phyloP scores from a whole-genome alignment of 2,329 filamentous ascomycete species.

The Fusarium sp. region DNA sequence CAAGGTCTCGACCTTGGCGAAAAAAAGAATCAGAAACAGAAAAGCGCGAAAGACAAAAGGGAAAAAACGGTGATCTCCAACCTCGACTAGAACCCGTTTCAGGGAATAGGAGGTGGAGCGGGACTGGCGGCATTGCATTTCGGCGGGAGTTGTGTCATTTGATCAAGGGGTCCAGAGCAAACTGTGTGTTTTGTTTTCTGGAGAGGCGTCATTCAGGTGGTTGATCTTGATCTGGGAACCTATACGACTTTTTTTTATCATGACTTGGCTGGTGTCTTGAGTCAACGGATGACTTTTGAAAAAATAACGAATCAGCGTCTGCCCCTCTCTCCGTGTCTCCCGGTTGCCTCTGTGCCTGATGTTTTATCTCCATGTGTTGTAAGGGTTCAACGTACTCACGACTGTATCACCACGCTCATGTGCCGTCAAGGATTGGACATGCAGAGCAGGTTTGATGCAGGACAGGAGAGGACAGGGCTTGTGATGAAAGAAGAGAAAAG shows the following conservation, averaged over 20 bases:
- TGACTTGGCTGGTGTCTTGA: conserved; percentile 11
- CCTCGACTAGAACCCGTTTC: conserved; percentile 17
- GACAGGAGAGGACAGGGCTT: background rate
- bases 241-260: conserved; percentile 35
- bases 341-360: background rate
- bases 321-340: background rate
- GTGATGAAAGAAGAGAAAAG: background rate
- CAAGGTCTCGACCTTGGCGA: conserved; percentile 9
- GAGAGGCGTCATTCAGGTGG: conserved; percentile 41
- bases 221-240: conserved; percentile 41
- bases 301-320: conserved; percentile 37
- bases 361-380: background rate
- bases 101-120: conserved; percentile 26
- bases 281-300: conserved; percentile 25
- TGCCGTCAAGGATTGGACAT: background rate
- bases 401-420: background rate
- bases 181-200: conserved; percentile 32
- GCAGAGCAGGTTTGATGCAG: background rate
- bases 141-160: conserved; percentile 43
- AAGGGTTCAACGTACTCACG: background rate
- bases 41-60: conserved; percentile 24
- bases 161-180: conserved; percentile 14
- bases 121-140: conserved; percentile 44
- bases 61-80: conserved; percentile 25
- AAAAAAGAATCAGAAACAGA: conserved; percentile 25